Evolutionary conservation across 352 stramenopile species (phyloP).

Genomic region (Phytophthora nicotianae): DNA sequence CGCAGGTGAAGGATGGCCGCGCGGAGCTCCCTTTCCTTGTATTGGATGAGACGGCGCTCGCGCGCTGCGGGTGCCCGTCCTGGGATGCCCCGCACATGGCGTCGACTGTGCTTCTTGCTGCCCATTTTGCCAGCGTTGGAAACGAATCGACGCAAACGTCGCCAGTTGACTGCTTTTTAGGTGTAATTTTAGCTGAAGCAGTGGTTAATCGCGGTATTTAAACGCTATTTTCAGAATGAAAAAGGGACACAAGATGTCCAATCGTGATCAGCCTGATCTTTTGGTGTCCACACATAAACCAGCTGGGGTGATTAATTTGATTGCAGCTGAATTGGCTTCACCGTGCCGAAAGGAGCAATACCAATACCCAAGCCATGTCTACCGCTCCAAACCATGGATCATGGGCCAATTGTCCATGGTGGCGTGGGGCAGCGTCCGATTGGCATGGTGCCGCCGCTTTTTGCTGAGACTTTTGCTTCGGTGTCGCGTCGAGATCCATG

Average conservation of each 20-base stretch:
- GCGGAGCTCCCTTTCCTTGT: constrained; percentile 68
- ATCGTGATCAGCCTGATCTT: constrained; percentile 12
- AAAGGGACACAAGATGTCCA: constrained; percentile 17
- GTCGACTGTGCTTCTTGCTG: constrained; percentile 44
- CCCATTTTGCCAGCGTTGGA: constrained; percentile 32
- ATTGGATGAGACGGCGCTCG: constrained; percentile 46
- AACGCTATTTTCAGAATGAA: not conserved
- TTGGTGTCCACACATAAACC: constrained; percentile 11
- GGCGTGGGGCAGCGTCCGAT: not conserved
- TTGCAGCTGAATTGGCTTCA: not conserved
- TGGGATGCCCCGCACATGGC: constrained; percentile 40
- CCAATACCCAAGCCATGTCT: too few relatives aligned
- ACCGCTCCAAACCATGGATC: too few relatives aligned
- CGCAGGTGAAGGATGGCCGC: constrained; percentile 35
- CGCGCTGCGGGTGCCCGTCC: constrained; percentile 37
- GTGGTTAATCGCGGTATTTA: not conserved
- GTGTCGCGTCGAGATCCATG: constrained; percentile 12
- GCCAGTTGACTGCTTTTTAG: not conserved
- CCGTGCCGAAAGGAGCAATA: too few relatives aligned
- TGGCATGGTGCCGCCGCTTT: not conserved
- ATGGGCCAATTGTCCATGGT: too few relatives aligned
- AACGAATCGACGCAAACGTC: constrained; percentile 3
- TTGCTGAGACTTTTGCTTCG: not conserved
- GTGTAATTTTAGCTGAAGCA: not conserved
- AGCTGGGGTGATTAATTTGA: constrained; percentile 9